Evolutionary conservation across 2,329 filamentous ascomycete species (phyloP).

Genomic region (Fusarium begoniae): DNA sequence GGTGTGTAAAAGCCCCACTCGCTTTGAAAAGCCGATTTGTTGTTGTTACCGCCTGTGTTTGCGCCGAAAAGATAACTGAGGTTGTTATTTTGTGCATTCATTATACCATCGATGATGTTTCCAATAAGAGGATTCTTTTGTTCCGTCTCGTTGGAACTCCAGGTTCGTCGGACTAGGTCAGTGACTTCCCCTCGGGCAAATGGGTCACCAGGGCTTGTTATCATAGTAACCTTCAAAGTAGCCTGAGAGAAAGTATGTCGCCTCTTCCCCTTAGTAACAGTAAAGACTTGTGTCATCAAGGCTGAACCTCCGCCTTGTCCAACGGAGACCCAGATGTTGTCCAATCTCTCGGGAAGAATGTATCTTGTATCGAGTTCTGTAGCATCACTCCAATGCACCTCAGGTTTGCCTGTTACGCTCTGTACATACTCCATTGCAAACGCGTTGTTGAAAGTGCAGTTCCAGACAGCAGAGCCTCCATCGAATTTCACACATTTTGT

Average conservation of each 20-base stretch:
- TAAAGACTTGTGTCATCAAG: conserved; percentile 27
- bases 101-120: conserved; percentile 9
- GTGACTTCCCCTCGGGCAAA: background rate
- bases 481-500: background rate
- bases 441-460: conserved; percentile 22
- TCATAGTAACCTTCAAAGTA: conserved; percentile 10
- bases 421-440: background rate
- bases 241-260: conserved; percentile 21
- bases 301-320: conserved; percentile 25
- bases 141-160: conserved; percentile 14
- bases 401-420: background rate
- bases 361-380: conserved; percentile 18
- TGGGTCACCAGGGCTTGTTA: background rate
- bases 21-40: conserved; percentile 4
- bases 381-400: conserved; percentile 24
- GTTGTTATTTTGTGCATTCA: conserved; percentile 4
- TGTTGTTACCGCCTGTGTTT: background rate
- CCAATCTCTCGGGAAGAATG: conserved; percentile 9
- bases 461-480: conserved; percentile 2
- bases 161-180: conserved; percentile 10
- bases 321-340: conserved; percentile 29
- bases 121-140: background rate
- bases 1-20: conserved; percentile 3
- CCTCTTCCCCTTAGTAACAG: conserved; percentile 11
- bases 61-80: conserved; percentile 15